Evolutionary conservation across 2,329 filamentous ascomycete species (phyloP).

Genomic region (Hymenoscyphus salicellus): DNA sequence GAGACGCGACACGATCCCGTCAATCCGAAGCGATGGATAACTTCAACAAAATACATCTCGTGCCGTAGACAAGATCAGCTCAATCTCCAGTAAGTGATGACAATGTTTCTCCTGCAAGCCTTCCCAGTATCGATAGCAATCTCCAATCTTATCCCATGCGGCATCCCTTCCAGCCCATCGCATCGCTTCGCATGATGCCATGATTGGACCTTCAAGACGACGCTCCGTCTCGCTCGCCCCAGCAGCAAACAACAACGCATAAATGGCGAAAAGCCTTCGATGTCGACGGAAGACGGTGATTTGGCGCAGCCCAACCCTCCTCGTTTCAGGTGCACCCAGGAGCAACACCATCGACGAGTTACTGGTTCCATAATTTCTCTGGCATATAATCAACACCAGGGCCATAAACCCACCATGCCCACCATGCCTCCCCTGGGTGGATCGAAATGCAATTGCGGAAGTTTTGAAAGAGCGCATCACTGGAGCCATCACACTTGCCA

Average conservation of each 20-base stretch:
- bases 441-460: neutral
- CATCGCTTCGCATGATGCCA: neutral
- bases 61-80: no score
- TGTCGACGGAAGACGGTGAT: constrained; percentile 11
- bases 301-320: constrained; percentile 12
- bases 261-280: constrained; percentile 8
- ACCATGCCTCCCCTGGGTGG: constrained; percentile 2
- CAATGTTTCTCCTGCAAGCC: no score
- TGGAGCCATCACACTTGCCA: neutral
- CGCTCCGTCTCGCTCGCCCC: neutral
- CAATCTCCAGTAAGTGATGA: no score
- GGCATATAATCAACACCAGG: constrained; percentile 8
- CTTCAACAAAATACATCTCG: no score
- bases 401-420: neutral
- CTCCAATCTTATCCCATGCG: constrained; percentile 2
- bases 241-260: constrained; percentile 10
- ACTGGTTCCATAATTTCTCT: constrained; percentile 9
- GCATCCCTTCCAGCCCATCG: neutral
- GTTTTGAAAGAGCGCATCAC: neutral
- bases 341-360: neutral
- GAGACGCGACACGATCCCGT: neutral
- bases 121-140: no score
- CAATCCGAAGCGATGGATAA: no score
- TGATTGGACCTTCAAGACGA: neutral
- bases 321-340: constrained; percentile 10